These are phyloP conservation scores for Alopecurus myosuroides DNA, from an alignment of 176 grass and related monocot species.

Conservation along the genomic window DNA sequence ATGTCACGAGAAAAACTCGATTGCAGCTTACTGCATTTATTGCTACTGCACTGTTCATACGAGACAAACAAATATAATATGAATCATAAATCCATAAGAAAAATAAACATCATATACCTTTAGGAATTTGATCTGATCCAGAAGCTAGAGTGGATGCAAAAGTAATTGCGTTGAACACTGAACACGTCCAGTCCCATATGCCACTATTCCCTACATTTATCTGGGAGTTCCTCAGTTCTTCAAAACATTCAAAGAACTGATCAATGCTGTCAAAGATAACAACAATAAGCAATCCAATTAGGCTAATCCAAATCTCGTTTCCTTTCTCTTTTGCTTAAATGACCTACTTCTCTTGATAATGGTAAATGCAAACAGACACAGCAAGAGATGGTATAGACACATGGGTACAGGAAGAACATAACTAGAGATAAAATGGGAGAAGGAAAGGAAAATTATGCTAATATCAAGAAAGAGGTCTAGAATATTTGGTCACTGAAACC, in stretches of 20 bases:
- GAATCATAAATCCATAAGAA: not conserved
- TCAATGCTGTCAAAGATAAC: conserved; percentile 77
- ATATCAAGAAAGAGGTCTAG: not conserved
- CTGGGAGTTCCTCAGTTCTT: conserved; percentile 86
- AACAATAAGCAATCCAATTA: conserved; percentile 33
- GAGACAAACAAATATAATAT: not conserved
- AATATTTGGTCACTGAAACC: not conserved
- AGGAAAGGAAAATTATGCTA: not conserved
- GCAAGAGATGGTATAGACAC: conserved; percentile 9
- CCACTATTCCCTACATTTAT: conserved; percentile 65
- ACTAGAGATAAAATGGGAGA: not conserved
- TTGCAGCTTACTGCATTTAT: not conserved
- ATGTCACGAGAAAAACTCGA: not conserved
- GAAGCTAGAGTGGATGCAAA: conserved; percentile 89
- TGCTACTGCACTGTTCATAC: not conserved
- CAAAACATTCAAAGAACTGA: conserved; percentile 99
- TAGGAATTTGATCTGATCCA: conserved; percentile 73
- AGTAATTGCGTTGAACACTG: conserved; percentile 93
- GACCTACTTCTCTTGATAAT: conserved; percentile 14
- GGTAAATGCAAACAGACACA: not conserved
- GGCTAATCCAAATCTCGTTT: not conserved
- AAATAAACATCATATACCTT: conserved; percentile 51
- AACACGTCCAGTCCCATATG: conserved; percentile 99
- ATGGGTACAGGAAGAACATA: not conserved
- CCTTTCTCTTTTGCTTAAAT: not conserved